Conservation (phyloP, 306 rosid genomes). For the Ormosia emarginata region DNA sequence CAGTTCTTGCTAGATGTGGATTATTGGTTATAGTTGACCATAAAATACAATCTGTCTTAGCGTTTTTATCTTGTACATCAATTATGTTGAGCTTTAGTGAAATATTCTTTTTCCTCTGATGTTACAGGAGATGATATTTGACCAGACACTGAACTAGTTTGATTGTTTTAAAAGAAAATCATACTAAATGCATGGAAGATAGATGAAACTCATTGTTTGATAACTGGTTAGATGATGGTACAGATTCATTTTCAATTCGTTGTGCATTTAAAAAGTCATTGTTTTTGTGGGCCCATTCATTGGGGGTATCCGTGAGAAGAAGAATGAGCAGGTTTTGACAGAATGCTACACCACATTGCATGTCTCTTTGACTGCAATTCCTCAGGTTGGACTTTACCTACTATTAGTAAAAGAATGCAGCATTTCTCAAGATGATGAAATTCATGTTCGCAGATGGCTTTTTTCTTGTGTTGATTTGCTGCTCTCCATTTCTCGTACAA, state of each 20-base stretch:
- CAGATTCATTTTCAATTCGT: slow-evolving; percentile 29
- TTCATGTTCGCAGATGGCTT: slow-evolving; percentile 7
- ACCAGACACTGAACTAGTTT: slow-evolving; percentile 28
- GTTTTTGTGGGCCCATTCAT: background rate
- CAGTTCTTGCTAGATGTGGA: background rate
- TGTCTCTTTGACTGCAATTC: slow-evolving; percentile 19
- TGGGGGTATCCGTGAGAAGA: background rate
- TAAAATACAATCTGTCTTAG: background rate
- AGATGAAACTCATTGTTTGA: slow-evolving; percentile 17
- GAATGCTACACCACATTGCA: slow-evolving; percentile 22
- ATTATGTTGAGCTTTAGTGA: background rate
- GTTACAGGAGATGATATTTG: slow-evolving; percentile 46
- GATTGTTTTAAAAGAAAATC: slow-evolving; percentile 27
- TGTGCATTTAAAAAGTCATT: background rate
- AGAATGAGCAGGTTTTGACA: slow-evolving; percentile 8
- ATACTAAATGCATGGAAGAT: slow-evolving; percentile 26
- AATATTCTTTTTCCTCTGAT: background rate
- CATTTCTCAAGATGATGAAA: slow-evolving; percentile 22
- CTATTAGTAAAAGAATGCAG: background rate
- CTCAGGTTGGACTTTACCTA: slow-evolving; percentile 22
- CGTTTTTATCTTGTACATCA: background rate
- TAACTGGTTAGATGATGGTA: slow-evolving; percentile 12
- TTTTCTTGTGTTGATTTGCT: slow-evolving; percentile 6
- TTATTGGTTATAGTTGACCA: background rate
- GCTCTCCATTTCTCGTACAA: slow-evolving; percentile 36